These are phyloP conservation scores for Phytophthora citricola DNA, from an alignment of 352 stramenopile genomes.

Conservation along the genomic window DNA sequence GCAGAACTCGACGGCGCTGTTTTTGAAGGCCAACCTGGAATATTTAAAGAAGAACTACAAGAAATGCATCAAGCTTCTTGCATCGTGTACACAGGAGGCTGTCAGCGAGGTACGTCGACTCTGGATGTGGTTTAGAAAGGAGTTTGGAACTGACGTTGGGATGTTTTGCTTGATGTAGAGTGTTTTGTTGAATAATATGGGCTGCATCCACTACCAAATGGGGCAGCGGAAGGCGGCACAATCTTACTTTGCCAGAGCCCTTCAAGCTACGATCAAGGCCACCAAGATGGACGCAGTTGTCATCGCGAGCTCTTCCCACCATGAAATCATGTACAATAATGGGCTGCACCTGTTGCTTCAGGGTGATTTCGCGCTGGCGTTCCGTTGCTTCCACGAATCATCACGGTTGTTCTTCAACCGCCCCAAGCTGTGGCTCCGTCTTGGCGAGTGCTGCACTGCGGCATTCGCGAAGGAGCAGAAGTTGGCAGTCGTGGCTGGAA, in stretches of 20 bases:
- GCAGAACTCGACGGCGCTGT: constrained; percentile 90
- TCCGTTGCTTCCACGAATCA: constrained; percentile 91
- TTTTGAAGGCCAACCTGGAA: constrained; percentile 94
- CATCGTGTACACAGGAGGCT: constrained; percentile 86
- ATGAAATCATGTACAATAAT: constrained; percentile 94
- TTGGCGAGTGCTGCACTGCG: constrained; percentile 92
- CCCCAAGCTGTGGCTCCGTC: constrained; percentile 92
- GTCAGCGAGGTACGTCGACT: constrained; percentile 70
- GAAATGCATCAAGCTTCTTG: constrained; percentile 94
- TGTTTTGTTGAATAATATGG: constrained; percentile 92
- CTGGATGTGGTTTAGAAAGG: neutral
- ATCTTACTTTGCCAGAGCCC: constrained; percentile 90
- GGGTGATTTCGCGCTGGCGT: constrained; percentile 81
- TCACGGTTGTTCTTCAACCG: constrained; percentile 92
- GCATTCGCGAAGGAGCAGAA: constrained; percentile 82
- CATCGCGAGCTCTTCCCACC: constrained; percentile 78
- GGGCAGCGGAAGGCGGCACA: constrained; percentile 90
- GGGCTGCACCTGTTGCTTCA: constrained; percentile 89
- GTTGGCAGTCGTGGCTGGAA: constrained; percentile 54
- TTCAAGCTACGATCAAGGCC: constrained; percentile 69
- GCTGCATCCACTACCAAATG: constrained; percentile 93
- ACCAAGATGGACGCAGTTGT: constrained; percentile 63
- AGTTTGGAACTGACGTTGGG: constrained; percentile 1
- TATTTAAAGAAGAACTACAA: constrained; percentile 95
- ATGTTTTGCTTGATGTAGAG: constrained; percentile 43